Conservation (phyloP, 495 filamentous ascomycete species). For the Lepraria neglecta region DNA sequence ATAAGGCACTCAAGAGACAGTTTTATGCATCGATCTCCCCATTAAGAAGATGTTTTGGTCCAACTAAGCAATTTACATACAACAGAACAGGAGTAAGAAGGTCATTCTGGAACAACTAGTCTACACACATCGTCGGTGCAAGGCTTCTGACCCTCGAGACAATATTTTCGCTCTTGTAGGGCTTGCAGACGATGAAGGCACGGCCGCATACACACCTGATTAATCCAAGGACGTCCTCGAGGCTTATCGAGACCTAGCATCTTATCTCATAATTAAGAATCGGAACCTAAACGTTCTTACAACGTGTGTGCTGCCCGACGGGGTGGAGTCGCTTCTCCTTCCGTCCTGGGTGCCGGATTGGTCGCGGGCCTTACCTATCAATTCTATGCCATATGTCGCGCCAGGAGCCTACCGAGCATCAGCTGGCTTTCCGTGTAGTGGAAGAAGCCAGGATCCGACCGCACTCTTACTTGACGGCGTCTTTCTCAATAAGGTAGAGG, state of each 20-base stretch:
- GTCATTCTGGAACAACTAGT: neutral
- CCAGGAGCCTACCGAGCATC: neutral
- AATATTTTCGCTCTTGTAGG: slow-evolving; percentile 1
- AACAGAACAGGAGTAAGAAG: neutral
- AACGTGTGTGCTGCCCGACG: neutral
- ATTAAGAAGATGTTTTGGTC: neutral
- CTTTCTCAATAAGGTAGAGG: neutral
- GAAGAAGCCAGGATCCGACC: neutral
- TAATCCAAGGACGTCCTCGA: neutral
- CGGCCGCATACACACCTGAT: neutral
- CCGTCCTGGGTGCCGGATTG: slow-evolving; percentile 1
- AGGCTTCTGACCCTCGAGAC: slow-evolving; percentile 2
- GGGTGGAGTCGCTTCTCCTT: neutral
- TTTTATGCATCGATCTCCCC: no score
- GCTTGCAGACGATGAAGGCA: neutral
- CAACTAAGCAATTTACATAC: neutral
- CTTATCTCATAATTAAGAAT: neutral
- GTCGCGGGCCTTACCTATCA: neutral
- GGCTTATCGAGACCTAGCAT: neutral
- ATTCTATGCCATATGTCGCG: accelerated
- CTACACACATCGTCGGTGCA: neutral
- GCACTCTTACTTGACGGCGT: neutral
- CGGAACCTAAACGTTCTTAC: neutral
- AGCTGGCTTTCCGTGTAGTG: neutral
- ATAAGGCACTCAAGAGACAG: no score